These are phyloP conservation scores for Pseudotsuga menziesii DNA, from an alignment of 75 land plant genomes.

Conservation along the genomic window DNA sequence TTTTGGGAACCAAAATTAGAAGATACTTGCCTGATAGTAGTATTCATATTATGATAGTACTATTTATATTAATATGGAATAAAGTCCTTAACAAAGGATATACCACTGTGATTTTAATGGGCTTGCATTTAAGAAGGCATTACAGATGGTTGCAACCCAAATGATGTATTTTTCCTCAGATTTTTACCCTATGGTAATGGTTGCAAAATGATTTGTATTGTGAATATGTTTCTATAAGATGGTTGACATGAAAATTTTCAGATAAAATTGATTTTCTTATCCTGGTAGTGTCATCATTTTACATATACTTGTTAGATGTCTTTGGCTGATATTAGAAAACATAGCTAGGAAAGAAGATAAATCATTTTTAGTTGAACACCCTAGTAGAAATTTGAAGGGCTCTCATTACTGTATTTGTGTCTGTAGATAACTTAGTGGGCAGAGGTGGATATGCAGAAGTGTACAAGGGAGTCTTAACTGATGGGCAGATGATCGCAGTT, in stretches of 20 bases:
- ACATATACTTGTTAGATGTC: background rate
- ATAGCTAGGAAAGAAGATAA: background rate
- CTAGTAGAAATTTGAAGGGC: background rate
- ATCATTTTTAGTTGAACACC: background rate
- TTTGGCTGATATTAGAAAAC: background rate
- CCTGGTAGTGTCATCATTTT: background rate
- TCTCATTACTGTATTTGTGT: conserved; percentile 2
- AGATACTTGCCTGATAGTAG: too few species aligned
- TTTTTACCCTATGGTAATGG: background rate
- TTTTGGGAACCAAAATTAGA: too few species aligned
- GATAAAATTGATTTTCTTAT: background rate
- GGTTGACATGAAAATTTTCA: background rate
- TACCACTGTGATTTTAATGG: too few species aligned
- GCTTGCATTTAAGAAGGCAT: too few species aligned
- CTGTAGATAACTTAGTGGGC: conserved; percentile 84
- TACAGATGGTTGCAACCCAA: too few species aligned
- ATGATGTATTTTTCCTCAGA: background rate
- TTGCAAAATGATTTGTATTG: background rate
- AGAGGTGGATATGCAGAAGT: conserved; percentile 94
- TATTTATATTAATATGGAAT: too few species aligned
- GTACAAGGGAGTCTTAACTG: conserved; percentile 54
- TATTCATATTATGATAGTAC: too few species aligned
- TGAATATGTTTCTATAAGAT: background rate
- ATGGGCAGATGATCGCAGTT: conserved; percentile 78
- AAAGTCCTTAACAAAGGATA: too few species aligned